Evolutionary conservation across 371 early-diverging fungal genomes (phyloP).

Genomic region (Mycotypha africana): DNA sequence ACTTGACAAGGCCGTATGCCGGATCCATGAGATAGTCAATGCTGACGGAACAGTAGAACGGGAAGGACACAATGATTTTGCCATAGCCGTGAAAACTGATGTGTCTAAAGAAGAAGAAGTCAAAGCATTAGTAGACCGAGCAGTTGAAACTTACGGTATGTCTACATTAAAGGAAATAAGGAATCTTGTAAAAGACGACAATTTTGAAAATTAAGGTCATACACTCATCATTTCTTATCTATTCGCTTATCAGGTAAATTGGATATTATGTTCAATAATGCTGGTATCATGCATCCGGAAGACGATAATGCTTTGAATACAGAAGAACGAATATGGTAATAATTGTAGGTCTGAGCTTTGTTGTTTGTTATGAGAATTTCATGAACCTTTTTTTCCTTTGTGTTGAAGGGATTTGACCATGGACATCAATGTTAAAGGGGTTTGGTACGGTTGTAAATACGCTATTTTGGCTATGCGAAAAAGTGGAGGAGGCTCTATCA

Average conservation of each 20-base stretch:
- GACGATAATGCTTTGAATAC: conserved; percentile 82
- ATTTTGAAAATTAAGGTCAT: too few species aligned
- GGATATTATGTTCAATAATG: conserved; percentile 85
- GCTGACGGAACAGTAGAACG: not conserved
- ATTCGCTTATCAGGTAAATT: conserved; percentile 49
- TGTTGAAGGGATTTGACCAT: conserved; percentile 59
- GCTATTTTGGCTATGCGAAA: conserved; percentile 77
- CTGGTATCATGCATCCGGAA: conserved; percentile 87
- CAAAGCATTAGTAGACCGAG: conserved; percentile 63
- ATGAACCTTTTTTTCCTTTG: not conserved
- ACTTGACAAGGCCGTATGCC: conserved; percentile 41
- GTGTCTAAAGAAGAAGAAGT: conserved; percentile 75
- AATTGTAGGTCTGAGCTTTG: not conserved
- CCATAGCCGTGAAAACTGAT: conserved; percentile 55
- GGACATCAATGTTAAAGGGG: conserved; percentile 88
- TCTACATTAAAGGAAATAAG: too few species aligned
- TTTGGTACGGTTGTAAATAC: conserved; percentile 88
- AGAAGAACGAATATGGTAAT: conserved; percentile 73
- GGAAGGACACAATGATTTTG: too few species aligned
- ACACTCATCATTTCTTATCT: not conserved
- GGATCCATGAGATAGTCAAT: conserved; percentile 37
- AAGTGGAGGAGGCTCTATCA: conserved; percentile 72
- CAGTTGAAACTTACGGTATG: conserved; percentile 66
- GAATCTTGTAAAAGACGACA: not conserved
- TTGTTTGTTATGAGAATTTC: too few species aligned